Percentiles rank a stretch among this genome's conserved stretches.
Conservation (phyloP, 2,329 filamentous ascomycete species). For the Exserohilum turcica region DNA sequence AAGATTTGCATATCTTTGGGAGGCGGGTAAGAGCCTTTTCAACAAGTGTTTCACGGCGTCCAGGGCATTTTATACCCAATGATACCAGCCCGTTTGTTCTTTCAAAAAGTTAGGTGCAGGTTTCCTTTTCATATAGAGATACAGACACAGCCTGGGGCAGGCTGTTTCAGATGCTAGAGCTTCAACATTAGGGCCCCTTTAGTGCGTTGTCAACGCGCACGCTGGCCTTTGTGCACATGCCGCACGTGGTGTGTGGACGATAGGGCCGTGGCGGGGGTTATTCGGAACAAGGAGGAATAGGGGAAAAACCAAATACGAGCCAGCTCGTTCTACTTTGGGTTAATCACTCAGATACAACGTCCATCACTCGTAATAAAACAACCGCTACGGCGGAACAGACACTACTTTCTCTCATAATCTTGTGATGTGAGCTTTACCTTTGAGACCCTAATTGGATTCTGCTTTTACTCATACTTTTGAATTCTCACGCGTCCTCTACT, state of each 20-base stretch:
- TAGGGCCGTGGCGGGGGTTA: too few relatives aligned
- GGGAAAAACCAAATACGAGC: slow-evolving; percentile 3
- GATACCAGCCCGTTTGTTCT: slow-evolving; percentile 36
- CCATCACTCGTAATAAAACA: too few relatives aligned
- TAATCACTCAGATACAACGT: background rate
- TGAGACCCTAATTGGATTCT: too few relatives aligned
- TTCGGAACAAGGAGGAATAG: background rate
- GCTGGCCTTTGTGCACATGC: slow-evolving; percentile 12
- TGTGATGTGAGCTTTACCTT: too few relatives aligned
- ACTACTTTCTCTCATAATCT: too few relatives aligned
- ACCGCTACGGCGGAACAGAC: too few relatives aligned
- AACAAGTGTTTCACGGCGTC: slow-evolving; percentile 49
- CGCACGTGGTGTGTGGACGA: background rate
- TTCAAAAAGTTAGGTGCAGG: slow-evolving; percentile 40
- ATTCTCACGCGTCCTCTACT: too few relatives aligned
- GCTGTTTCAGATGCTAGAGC: slow-evolving; percentile 20
- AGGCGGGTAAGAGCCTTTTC: slow-evolving; percentile 45
- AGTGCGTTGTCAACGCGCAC: slow-evolving; percentile 40
- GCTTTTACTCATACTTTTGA: too few relatives aligned
- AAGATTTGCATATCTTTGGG: slow-evolving; percentile 48
- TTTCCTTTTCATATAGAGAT: slow-evolving; percentile 23
- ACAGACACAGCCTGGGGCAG: slow-evolving; percentile 19
- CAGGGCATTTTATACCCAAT: slow-evolving; percentile 41
- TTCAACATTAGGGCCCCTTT: slow-evolving; percentile 31
- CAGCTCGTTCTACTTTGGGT: background rate